Base-by-base conservation (phyloP, 2,329 filamentous ascomycete species). In the Stemphylium vesicarium region DNA sequence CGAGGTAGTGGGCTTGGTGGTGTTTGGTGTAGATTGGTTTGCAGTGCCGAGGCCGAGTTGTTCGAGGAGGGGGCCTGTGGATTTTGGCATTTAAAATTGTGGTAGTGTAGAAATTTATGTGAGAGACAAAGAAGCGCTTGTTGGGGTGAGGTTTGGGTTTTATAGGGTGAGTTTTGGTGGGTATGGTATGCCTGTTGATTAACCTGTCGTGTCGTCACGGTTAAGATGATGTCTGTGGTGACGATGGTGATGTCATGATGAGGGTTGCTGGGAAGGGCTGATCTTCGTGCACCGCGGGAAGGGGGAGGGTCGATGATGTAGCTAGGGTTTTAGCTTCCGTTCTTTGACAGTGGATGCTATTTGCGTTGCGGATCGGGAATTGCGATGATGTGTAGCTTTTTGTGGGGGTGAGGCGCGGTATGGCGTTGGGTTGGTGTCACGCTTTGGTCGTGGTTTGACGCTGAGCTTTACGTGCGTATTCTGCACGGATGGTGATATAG, bases 71-170 rank as follows among this genome's bases (percentile, higher is more conserved):
- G 65, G 65, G 22, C 56, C 59, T 37, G 62, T 65, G 38, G 64
- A 66, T 31, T 66, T 68, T n/a, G 64, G 62, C 64, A 66, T 68
- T 32, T 33, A n/a, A n/a, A 5, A 3, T 39, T 38, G 35, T 15
- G 24, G 10, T n/a, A n/a, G n/a, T n/a, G n/a, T n/a, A n/a, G n/a
- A n/a, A n/a, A n/a, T n/a, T n/a, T n/a, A n/a, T n/a, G n/a, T n/a
- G n/a, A n/a, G n/a, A n/a, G n/a, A n/a, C n/a, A n/a, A n/a, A n/a
- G n/a, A n/a, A n/a, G n/a, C n/a, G n/a, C n/a, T n/a, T n/a, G n/a
- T n/a, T n/a, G n/a, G n/a, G n/a, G n/a, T n/a, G n/a, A n/a, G n/a
- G n/a, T n/a, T n/a, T n/a, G n/a, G 39, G 15, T 33, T 40, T 41
- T 53, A 58, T 47, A n/a, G n/a, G n/a, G n/a, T n/a, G n/a, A n/a